Evolutionary conservation across 164 flowering plant genomes (phyloP).

Genomic region (Stephania japonica): DNA sequence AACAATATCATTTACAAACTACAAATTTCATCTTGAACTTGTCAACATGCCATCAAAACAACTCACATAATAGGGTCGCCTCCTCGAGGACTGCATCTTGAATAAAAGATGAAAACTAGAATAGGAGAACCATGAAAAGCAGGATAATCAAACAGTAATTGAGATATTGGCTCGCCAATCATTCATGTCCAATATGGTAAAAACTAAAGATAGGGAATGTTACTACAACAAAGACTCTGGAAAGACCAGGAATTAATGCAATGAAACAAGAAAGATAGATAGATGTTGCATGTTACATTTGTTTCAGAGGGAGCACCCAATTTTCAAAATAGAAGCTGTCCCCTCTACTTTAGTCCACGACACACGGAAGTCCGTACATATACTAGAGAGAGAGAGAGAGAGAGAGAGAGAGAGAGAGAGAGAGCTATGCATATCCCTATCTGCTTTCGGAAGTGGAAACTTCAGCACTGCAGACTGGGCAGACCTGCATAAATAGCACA

Average conservation of each 20-base stretch:
- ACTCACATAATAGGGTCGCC: background rate
- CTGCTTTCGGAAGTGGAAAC: slow-evolving; percentile 22
- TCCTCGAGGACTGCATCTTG: no score
- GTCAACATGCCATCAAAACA: no score
- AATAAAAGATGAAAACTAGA: background rate
- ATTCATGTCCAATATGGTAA: background rate
- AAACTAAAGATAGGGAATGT: background rate
- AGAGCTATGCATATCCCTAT: background rate
- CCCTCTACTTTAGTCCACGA: slow-evolving; percentile 13
- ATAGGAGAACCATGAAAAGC: background rate
- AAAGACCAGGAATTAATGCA: background rate
- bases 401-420: no score
- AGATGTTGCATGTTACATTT: background rate
- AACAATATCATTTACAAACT: no score
- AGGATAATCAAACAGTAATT: background rate
- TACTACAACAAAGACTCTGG: background rate
- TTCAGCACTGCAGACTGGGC: slow-evolving; percentile 34
- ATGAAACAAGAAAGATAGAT: background rate
- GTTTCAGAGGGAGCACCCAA: background rate
- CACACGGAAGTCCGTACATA: background rate
- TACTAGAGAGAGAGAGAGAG: no score
- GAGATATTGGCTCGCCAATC: background rate
- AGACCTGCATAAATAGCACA: slow-evolving; percentile 23
- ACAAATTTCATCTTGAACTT: no score
- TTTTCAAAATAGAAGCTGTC: slow-evolving; percentile 9